phyloP scores from a whole-genome alignment of 768 basidiomycete genomes.

The Podaxis sp. region DNA sequence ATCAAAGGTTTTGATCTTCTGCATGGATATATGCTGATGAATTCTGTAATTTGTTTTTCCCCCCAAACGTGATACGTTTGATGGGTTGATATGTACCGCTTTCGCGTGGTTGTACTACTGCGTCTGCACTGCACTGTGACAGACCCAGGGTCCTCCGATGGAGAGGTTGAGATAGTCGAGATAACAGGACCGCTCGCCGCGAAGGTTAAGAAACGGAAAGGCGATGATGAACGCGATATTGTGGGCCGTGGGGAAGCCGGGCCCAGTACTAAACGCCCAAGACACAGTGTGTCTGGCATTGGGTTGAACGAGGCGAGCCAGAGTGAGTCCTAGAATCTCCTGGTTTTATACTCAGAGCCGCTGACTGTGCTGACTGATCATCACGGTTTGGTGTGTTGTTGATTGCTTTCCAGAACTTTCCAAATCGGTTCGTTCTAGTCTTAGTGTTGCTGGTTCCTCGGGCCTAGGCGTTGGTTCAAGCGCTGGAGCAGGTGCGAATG shows the following conservation, averaged over 20 bases:
- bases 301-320: background rate
- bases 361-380: background rate
- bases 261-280: slow-evolving; percentile 1
- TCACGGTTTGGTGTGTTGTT: background rate
- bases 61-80: background rate
- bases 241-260: background rate
- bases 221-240: background rate
- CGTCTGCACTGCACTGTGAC: background rate
- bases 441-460: background rate
- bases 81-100: background rate
- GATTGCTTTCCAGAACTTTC: background rate
- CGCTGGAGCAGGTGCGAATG: slow-evolving; percentile 1
- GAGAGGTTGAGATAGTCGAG: background rate
- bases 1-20: background rate
- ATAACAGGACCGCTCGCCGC: background rate
- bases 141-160: background rate
- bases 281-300: background rate
- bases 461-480: background rate
- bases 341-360: background rate
- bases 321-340: background rate
- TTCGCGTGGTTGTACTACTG: background rate
- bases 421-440: background rate
- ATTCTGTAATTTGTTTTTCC: background rate
- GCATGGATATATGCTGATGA: slow-evolving; percentile 2
- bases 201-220: slow-evolving; percentile 10